Evolutionary conservation across 2,329 filamentous ascomycete genomes (phyloP), one percentile per base, ranked within the genome.

Genomic region (Coniochaeta prunicola): DNA sequence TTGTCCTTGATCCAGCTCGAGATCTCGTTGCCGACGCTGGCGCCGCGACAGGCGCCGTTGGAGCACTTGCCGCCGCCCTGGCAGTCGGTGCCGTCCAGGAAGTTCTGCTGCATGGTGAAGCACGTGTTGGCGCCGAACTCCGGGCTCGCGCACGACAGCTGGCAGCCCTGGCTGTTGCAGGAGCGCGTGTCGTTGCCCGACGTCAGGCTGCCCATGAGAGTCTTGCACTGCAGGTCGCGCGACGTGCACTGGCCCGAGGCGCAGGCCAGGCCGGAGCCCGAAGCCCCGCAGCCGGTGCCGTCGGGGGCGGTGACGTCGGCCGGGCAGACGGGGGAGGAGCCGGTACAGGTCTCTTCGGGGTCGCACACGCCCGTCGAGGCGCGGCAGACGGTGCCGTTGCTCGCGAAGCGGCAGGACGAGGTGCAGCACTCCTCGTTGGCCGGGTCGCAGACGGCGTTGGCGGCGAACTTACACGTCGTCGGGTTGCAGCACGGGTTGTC

Each of bases 171-270:
- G 58, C 77, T 78, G 63, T 88, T 85, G 74, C 94, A 99, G 10
- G 92, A 88, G 66, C 85, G 86, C 1, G 91, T 96, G 67, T 91
- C 84, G 74, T 92, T 93, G 70, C 81, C 83, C 59, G 83, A 80
- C 0, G 87, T 88, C 61, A 89, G 83, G 30, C 82, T 84, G 36
- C 91, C 92, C 80, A 96, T 89, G 54, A 96, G 80, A 12, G 86
- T 88, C 72, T 88, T 87, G 77, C 94, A 99, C 75, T 99, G 94
- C 68, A 87, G 81, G 71, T 97, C 86, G 63, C 94, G 87, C 57
- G 89, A 94, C 3, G 94, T 99, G 73, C 94, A 99, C 74, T 97
- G 93, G 13, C 94, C 94, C 53, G 89, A 92, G 31, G 94, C 91
- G 70, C 94, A 99, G 33, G 83, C 76, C 33, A 97, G 81, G 1